These are phyloP conservation scores for Pyrus bretschneideri DNA, from an alignment of 306 rosid species.

Conservation along the genomic window DNA sequence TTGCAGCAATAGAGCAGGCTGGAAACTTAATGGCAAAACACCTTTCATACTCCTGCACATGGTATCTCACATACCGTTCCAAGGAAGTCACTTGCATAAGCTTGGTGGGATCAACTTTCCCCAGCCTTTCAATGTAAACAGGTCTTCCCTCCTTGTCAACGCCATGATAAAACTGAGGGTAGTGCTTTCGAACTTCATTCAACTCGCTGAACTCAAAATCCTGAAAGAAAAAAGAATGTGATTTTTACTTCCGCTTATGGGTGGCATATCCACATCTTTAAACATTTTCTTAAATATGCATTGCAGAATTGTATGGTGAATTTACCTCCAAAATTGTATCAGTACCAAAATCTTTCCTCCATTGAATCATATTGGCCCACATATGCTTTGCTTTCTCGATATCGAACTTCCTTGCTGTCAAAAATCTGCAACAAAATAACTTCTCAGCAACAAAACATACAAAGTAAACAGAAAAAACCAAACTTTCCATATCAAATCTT, in stretches of 20 bases:
- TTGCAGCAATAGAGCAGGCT: constrained; percentile 87
- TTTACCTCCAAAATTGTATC: constrained; percentile 79
- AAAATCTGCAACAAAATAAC: constrained; percentile 51
- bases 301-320: background rate
- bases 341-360: constrained; percentile 83
- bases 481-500: constrained; percentile 6
- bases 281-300: background rate
- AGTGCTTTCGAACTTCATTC: constrained; percentile 62
- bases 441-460: background rate
- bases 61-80: constrained; percentile 76
- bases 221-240: constrained; percentile 20
- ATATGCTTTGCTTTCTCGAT: constrained; percentile 75
- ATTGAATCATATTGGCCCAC: constrained; percentile 92
- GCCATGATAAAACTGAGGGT: constrained; percentile 90
- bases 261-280: background rate
- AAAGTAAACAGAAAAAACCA: background rate
- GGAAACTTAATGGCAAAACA: constrained; percentile 79
- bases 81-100: constrained; percentile 75
- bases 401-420: constrained; percentile 91
- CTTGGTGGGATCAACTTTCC: constrained; percentile 73
- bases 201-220: constrained; percentile 75
- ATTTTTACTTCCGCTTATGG: background rate
- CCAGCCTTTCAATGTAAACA: constrained; percentile 77
- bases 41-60: constrained; percentile 82
- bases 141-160: constrained; percentile 94